Conservation (phyloP, 495 filamentous ascomycete genomes). For the Penicillium atrosanguineum region DNA sequence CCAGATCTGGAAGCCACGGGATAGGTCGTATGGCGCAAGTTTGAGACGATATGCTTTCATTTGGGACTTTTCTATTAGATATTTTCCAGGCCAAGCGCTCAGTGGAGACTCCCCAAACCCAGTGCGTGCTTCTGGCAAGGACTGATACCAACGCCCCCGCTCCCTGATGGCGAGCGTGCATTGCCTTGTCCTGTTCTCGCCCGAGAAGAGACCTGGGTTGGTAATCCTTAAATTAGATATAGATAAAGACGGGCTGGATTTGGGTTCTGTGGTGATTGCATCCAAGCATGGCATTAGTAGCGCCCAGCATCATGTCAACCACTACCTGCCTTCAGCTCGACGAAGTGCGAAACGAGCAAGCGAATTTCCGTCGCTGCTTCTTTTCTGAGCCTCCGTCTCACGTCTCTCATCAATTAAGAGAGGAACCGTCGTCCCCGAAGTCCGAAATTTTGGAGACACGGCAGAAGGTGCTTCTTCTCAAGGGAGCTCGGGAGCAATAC, state of each 20-base stretch:
- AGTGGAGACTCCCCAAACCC: conserved; percentile 13
- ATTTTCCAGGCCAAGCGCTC: conserved; percentile 4
- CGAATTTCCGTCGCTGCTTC: conserved; percentile 17
- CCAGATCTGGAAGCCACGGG: conserved; percentile 1
- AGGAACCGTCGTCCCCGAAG: background rate
- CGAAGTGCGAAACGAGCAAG: conserved; percentile 13
- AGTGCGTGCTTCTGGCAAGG: conserved; percentile 18
- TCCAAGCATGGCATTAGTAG: conserved; percentile 16
- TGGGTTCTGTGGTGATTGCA: background rate
- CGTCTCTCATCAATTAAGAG: background rate
- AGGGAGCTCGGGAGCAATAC: conserved; percentile 38
- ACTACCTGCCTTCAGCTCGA: conserved; percentile 28
- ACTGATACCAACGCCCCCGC: conserved; percentile 21
- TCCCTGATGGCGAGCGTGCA: conserved; percentile 10
- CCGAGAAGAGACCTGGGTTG: conserved; percentile 17
- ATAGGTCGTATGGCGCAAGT: conserved; percentile 9
- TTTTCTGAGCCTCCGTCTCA: conserved; percentile 4
- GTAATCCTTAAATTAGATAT: conserved; percentile 12
- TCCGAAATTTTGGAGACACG: conserved; percentile 10
- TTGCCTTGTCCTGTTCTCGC: conserved; percentile 23
- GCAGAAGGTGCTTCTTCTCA: conserved; percentile 36
- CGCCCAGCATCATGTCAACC: conserved; percentile 24
- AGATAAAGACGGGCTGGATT: conserved; percentile 9
- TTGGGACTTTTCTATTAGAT: background rate
- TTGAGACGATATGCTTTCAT: conserved; percentile 8